Conservation (phyloP, 208 protist species). For the Trichomonas vaginalis region DNA sequence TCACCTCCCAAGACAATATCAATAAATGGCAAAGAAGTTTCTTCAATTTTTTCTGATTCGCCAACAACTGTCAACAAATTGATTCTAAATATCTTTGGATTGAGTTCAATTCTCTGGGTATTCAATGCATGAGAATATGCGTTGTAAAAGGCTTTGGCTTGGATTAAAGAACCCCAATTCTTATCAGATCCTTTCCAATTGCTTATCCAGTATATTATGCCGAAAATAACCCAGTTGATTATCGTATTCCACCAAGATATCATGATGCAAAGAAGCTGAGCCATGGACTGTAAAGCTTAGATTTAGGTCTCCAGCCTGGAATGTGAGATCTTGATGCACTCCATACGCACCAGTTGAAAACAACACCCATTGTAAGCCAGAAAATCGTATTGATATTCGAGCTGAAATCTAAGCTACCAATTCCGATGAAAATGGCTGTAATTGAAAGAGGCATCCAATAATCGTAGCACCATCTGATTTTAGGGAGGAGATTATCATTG, state of each 20-base stretch:
- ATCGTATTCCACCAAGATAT: not conserved
- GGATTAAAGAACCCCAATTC: not conserved
- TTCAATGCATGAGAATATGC: not conserved
- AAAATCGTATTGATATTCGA: too few species aligned
- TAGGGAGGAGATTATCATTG: too few species aligned
- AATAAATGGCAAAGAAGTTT: not conserved
- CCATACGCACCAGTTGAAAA: constrained; percentile 45
- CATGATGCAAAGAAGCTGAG: constrained; percentile 32
- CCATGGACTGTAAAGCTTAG: constrained; percentile 27
- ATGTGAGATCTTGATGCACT: constrained; percentile 16
- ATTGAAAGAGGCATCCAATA: too few species aligned
- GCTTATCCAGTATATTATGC: not conserved
- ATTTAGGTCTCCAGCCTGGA: constrained; percentile 33
- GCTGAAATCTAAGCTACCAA: too few species aligned
- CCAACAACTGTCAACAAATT: not conserved
- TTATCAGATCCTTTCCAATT: not conserved
- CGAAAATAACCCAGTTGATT: not conserved
- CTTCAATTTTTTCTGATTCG: not conserved
- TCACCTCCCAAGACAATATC: not conserved
- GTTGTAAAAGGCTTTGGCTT: not conserved
- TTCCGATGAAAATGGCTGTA: too few species aligned
- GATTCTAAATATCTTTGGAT: not conserved
- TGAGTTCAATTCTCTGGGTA: not conserved
- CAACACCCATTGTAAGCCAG: constrained; percentile 38
- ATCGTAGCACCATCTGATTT: too few species aligned